Conservation (phyloP, 345 rosid species). For the Citrus reticulata region DNA sequence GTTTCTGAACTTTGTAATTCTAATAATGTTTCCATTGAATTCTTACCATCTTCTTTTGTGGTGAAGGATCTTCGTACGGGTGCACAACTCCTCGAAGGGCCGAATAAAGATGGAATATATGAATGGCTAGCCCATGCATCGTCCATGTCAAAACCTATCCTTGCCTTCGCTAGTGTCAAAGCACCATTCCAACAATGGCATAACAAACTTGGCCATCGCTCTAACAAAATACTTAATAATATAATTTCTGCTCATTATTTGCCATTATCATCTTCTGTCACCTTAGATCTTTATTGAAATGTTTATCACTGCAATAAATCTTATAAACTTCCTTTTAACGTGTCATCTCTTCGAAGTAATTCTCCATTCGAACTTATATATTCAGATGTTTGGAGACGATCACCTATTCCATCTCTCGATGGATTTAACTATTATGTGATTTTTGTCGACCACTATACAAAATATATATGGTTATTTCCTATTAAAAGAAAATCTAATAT, state of each 20-base stretch:
- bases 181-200: not conserved
- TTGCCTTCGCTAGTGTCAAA: not conserved
- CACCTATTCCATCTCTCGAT: not conserved
- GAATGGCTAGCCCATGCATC: not conserved
- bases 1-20: not conserved
- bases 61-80: not conserved
- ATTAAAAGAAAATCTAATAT: no score
- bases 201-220: not conserved
- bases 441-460: not conserved
- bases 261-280: no score
- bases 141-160: not conserved
- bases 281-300: not conserved
- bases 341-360: no score
- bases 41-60: not conserved
- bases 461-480: not conserved
- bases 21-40: not conserved
- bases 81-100: not conserved
- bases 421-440: not conserved
- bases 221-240: not conserved
- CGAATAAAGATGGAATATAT: not conserved
- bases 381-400: no score
- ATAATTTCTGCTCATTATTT: not conserved
- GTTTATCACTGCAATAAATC: not conserved
- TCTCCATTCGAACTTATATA: no score
- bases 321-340: not conserved